Base-by-base conservation (phyloP, 495 filamentous ascomycete genomes). In the Xylaria intraflava region DNA sequence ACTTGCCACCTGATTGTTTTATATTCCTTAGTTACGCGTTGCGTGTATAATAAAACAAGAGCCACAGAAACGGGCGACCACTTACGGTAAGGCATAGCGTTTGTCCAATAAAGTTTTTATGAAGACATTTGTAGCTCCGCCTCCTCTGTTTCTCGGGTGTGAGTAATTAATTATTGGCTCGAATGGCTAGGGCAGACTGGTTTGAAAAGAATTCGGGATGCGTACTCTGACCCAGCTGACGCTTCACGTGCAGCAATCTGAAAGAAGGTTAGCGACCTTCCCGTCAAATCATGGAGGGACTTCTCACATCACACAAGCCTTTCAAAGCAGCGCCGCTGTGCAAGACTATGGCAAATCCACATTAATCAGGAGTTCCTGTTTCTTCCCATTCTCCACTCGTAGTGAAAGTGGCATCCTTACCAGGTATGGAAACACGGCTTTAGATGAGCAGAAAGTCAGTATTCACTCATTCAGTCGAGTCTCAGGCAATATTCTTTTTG, bases 31-130 rank as follows among this genome's bases (percentile, higher is more conserved):
- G 33, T 29, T 8, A 36, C 16, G 26, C 0, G 24, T 27, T 17
- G 39, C 46, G 53, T 40, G 17, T 42, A 39, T 24, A 19, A 36
- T 2, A 12, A 22, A n/a, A 2, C 2, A 19, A 16, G 19, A 33
- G 10, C 20, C 14, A 30, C 6, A 20, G 59, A 60, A 14, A 27
- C 11, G n/a, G 46, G 46, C 2, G 19, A 7, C 17, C 14, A 49
- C 52, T 41, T 57, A 69, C 27, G 93, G 93, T 19, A 98, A 77
- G 1, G 93, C 93, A 59, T 99, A 97, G 62, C 90, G 89, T 79
- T 99, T 99, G 72, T 97, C 91, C 10, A 99, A 73, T 47, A 99
- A 81, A 16, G 86, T 81, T 54, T 87, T 85, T 66, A 99, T 94
- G 72, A 97, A 91, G 39, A 91, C 84, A 68, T 95, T 95, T 20